Base-by-base conservation (phyloP, 768 basidiomycete species). In the Boletus vermiculosoides region DNA sequence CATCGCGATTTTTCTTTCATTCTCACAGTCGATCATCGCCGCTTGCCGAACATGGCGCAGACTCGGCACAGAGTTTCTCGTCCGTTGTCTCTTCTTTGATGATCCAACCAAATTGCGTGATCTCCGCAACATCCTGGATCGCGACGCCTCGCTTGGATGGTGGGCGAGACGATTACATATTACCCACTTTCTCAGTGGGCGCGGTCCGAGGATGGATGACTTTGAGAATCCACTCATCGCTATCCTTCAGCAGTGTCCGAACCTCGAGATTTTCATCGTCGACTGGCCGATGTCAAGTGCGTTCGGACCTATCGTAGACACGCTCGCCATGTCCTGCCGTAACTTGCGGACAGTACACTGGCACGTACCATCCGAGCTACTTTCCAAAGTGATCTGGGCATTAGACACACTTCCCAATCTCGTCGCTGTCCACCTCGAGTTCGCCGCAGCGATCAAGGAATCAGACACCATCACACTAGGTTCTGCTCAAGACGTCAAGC, bases 151-250 rank as follows among this genome's bases (percentile, higher is more conserved):
- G 0, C 71, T 86, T 1, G 88, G 88, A 5, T 87, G 86, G 85
- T 88, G 85, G 83, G 81, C 86, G 0, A 79, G 79, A 34, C 78
- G 88, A n/a, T 73, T 92, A n/a, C 88, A 92, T 53, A 74, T 90
- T 30, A 78, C 80, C 2, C 80, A 83, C 10, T 83, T 80, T 68
- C 75, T 77, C 54, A 66, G 64, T 31, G 73, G 73, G 7, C 75
- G 71, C 10, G 75, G 72, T 6, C 69, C 76, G 2, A 77, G 78
- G 7, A 73, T 81, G 63, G 73, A 78, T 11, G 77, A 82, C 33
- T 73, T 84, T 28, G 80, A 85, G 63, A 73, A 74, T 25, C 79
- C 83, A 0, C 75, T 92, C 22, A 72, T 82, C 10, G 76, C 81
- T 28, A 77, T 90, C 54, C 80, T 90, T 33, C 72, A 73, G 13